Conservation (phyloP, 495 filamentous ascomycete genomes). For the Cercophora scortea region DNA sequence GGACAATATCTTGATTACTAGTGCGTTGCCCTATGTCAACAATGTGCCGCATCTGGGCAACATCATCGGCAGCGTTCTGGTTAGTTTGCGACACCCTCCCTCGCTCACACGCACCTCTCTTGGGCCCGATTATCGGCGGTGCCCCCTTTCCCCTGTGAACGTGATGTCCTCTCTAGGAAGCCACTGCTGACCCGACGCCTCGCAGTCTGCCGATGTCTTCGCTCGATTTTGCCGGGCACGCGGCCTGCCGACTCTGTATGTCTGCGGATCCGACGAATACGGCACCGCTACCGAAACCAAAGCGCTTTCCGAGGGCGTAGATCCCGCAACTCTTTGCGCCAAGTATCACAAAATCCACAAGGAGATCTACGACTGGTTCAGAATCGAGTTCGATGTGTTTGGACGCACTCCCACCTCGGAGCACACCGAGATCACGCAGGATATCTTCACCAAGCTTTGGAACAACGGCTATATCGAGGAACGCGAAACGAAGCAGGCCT, state of each 20-base stretch:
- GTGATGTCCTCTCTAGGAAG: too few relatives aligned
- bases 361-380: conserved; percentile 70
- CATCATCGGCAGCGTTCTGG: conserved; percentile 61
- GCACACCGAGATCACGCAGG: conserved; percentile 80
- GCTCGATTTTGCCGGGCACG: too few relatives aligned
- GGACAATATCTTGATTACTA: conserved; percentile 45
- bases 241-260: too few relatives aligned
- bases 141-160: too few relatives aligned
- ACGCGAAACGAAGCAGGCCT: conserved; percentile 70
- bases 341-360: conserved; percentile 74
- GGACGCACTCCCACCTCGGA: conserved; percentile 72
- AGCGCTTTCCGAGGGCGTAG: conserved; percentile 47
- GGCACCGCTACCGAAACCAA: conserved; percentile 73
- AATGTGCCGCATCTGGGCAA: conserved; percentile 91
- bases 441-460: conserved; percentile 71
- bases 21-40: conserved; percentile 76
- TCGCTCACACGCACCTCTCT: too few relatives aligned
- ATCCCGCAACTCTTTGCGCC: conserved; percentile 60
- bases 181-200: too few relatives aligned
- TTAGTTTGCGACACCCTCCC: too few relatives aligned
- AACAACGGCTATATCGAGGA: conserved; percentile 77
- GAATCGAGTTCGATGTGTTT: conserved; percentile 77
- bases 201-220: conserved; percentile 54
- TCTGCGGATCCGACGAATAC: conserved; percentile 29
- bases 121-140: too few relatives aligned